Evolutionary conservation across 805 yeast species (phyloP).

Genomic region (Scheffersomyces lignosus): DNA sequence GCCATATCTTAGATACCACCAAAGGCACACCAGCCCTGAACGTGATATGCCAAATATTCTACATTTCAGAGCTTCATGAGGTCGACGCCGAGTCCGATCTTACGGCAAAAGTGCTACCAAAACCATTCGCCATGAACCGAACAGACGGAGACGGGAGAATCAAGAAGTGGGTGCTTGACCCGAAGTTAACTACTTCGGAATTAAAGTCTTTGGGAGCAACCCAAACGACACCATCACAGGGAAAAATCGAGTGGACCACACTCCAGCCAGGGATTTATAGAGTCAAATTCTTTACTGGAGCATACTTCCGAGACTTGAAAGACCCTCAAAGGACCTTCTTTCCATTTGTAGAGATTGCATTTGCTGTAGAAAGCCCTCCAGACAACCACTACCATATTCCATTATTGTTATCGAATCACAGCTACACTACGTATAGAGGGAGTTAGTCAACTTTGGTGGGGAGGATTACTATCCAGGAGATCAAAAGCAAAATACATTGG

Average conservation of each 20-base stretch:
- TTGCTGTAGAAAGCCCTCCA: slow-evolving; percentile 64
- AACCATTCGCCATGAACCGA: slow-evolving; percentile 62
- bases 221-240: neutral
- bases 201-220: slow-evolving; percentile 29
- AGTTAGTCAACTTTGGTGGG: slow-evolving; percentile 38
- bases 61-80: slow-evolving; percentile 28
- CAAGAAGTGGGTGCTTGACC: slow-evolving; percentile 59
- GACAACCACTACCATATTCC: slow-evolving; percentile 91
- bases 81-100: slow-evolving; percentile 30
- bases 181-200: slow-evolving; percentile 18
- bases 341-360: slow-evolving; percentile 83
- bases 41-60: slow-evolving; percentile 67
- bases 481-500: slow-evolving; percentile 1
- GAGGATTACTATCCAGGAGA: neutral
- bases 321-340: slow-evolving; percentile 58
- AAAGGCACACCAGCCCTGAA: slow-evolving; percentile 76
- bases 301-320: slow-evolving; percentile 48
- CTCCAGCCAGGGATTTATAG: slow-evolving; percentile 67
- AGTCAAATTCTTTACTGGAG: slow-evolving; percentile 73
- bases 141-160: slow-evolving; percentile 86
- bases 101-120: slow-evolving; percentile 8
- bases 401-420: slow-evolving; percentile 75
- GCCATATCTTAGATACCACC: slow-evolving; percentile 87
- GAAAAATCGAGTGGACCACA: slow-evolving; percentile 39
- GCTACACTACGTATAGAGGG: slow-evolving; percentile 91